A percentile compares a stretch with the other conserved stretches of the same genome.
Conservation (phyloP, 306 rosid genomes). For the Medicago truncatula region MtrunA17r5.0-ANR NC_053042.1:48727001-48727500, state of each 20-base stretch:
- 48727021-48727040: slow-evolving; percentile 87
- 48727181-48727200: slow-evolving; percentile 81
- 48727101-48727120: background rate
- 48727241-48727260: slow-evolving; percentile 23
- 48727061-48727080: too few species aligned
- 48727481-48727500: slow-evolving; percentile 91
- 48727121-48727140: slow-evolving; percentile 34
- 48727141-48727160: slow-evolving; percentile 62
- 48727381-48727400: too few species aligned
- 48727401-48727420: slow-evolving; percentile 62
- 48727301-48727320: slow-evolving; percentile 60
- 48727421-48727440: slow-evolving; percentile 98
- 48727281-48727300: slow-evolving; percentile 67
- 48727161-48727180: slow-evolving; percentile 93
- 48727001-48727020: slow-evolving; percentile 82
- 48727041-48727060: slow-evolving; percentile 88
- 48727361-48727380: too few species aligned
- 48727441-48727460: slow-evolving; percentile 91
- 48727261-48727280: slow-evolving; percentile 64
- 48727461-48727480: slow-evolving; percentile 86
- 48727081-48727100: background rate
- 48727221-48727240: background rate
- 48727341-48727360: slow-evolving; percentile 28
- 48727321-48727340: slow-evolving; percentile 65
- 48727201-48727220: background rate